phyloP scores from a whole-genome alignment of 768 basidiomycete species.

The Suillus fuscotomentosus region DNA sequence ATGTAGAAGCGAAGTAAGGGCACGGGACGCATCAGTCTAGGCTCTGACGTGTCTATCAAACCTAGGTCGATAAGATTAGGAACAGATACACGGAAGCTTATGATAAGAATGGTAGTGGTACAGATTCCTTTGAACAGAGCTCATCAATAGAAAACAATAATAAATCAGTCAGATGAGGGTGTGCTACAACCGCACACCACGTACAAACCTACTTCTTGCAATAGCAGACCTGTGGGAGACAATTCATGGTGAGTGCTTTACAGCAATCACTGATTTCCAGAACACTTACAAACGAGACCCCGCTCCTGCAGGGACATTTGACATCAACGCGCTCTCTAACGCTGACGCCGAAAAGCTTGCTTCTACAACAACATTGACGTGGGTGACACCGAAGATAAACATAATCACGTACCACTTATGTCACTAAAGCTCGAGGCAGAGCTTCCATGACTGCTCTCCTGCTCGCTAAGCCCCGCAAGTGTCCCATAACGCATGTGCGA shows the following conservation, averaged over 20 bases:
- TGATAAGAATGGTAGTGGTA: background rate
- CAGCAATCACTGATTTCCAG: background rate
- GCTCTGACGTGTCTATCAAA: background rate
- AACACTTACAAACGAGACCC: slow-evolving; percentile 69
- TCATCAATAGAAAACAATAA: slow-evolving; percentile 4
- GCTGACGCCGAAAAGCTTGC: slow-evolving; percentile 77
- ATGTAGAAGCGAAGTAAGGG: background rate
- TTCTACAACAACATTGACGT: slow-evolving; percentile 37
- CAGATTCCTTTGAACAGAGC: background rate
- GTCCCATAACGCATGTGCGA: slow-evolving; percentile 47
- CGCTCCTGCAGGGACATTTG: slow-evolving; percentile 59
- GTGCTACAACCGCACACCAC: slow-evolving; percentile 27
- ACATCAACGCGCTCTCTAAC: slow-evolving; percentile 76
- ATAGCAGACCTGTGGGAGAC: slow-evolving; percentile 31
- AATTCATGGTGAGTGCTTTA: background rate
- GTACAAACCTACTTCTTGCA: slow-evolving; percentile 31
- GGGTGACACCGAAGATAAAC: background rate
- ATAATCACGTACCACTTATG: slow-evolving; percentile 61
- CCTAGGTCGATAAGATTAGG: background rate
- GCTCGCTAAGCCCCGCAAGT: slow-evolving; percentile 46
- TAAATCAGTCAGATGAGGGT: background rate
- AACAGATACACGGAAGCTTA: background rate
- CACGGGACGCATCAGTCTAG: background rate
- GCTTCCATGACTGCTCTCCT: slow-evolving; percentile 65
- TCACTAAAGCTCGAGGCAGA: slow-evolving; percentile 85